Evolutionary conservation across 345 rosid species (phyloP).

Genomic region (Theobroma cacao): DNA sequence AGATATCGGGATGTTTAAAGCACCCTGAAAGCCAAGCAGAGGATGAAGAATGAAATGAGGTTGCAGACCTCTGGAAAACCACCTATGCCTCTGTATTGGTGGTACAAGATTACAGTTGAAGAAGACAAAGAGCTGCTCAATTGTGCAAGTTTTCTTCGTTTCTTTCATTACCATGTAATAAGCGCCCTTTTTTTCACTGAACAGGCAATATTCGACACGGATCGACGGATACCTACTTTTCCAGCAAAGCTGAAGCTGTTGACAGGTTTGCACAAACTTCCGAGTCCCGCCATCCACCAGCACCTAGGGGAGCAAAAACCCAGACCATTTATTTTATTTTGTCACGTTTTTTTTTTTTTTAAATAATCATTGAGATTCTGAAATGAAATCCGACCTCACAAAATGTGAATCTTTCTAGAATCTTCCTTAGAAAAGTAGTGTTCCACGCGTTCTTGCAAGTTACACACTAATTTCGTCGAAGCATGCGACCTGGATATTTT

Average conservation of each 20-base stretch:
- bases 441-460: not conserved
- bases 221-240: not conserved
- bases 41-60: not conserved
- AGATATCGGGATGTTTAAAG: not conserved
- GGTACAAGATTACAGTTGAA: not conserved
- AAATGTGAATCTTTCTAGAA: not conserved
- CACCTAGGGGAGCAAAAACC: not conserved
- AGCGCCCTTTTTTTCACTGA: not conserved
- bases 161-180: not conserved
- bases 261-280: not conserved
- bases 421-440: not conserved
- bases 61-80: not conserved
- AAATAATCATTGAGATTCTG: not conserved
- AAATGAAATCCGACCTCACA: not conserved
- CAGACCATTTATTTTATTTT: not conserved
- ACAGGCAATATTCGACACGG: not conserved
- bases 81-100: not conserved
- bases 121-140: no score
- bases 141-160: no score
- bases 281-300: not conserved
- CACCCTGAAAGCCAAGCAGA: not conserved
- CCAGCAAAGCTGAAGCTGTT: not conserved
- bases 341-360: not conserved
- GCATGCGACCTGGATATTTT: not conserved
- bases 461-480: not conserved